Base-by-base conservation (phyloP, 192 early-diverging fungal genomes). In the Obelidium mucronatum region DNA sequence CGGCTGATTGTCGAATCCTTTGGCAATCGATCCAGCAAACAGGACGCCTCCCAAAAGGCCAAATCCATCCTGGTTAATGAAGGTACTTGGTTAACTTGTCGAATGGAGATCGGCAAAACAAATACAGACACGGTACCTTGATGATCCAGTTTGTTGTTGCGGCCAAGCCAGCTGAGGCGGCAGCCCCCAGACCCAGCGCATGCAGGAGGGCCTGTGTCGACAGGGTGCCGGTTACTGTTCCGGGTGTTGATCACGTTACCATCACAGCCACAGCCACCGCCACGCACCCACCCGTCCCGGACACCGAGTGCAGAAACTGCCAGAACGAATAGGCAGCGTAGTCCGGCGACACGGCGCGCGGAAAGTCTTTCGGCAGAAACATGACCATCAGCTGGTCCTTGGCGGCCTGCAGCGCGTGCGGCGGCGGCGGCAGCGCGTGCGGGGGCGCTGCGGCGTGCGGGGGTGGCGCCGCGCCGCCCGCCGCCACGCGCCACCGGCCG, bases 111-210 rank as follows among this genome's bases (percentile, higher is more conserved):
- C 44, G 19, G 19, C 44, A 48, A 11, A 48, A 48, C 44, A 48
- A 19, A 11, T 26, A 58, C 55, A 58, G 55, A 22, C 13, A 22
- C 11, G 0, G 0, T 33, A 64, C 62, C 33, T 96, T 96, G 77
- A 96, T 90, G 62, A 96, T 90, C 94, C 94, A 96, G 81, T 94
- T 96, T 40, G 94, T 89, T 0, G 94, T 92, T 1, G 93, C 94
- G 13, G 94, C 93, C 44, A 86, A 71, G 8, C 77, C 78, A 11
- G 66, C 55, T 13, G 82, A 78, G 1, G 71, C 44, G 6, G 63
- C 90, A 5, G 92, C 86, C 17, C 92, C 92, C 3, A 96, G 84
- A 4, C 94, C 94, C 76, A 96, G 88, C 0, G 94, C 93, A 61
- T 91, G 93, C 31, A 96, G 78, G 65, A 96, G 86, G n/a, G 92